Conservation (phyloP, 2,329 filamentous ascomycete genomes). For the Colletotrichum spaethianum region DNA sequence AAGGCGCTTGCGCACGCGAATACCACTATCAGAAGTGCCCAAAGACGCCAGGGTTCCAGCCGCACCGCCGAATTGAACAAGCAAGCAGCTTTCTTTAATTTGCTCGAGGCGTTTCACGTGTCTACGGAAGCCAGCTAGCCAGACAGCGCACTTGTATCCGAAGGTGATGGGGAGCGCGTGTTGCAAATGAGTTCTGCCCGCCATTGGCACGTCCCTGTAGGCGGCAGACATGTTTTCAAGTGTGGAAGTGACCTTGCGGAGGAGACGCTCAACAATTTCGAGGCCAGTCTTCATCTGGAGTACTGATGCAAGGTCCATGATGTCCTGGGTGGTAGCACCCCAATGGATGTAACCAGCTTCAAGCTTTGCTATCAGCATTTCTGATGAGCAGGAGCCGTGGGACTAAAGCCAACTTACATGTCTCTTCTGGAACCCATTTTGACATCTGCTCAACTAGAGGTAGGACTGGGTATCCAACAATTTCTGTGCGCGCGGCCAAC, state of each 20-base stretch:
- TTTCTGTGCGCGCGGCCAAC: slow-evolving; percentile 65
- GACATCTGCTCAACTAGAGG: slow-evolving; percentile 65
- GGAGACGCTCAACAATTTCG: slow-evolving; percentile 60
- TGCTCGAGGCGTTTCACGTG: slow-evolving; percentile 63
- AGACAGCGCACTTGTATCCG: slow-evolving; percentile 71
- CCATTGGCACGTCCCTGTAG: slow-evolving; percentile 69
- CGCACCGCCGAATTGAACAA: slow-evolving; percentile 71
- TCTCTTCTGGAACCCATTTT: slow-evolving; percentile 50
- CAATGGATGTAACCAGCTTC: slow-evolving; percentile 64
- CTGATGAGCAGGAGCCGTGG: too few species aligned
- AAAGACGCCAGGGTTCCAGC: slow-evolving; percentile 69
- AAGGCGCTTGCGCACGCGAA: slow-evolving; percentile 63
- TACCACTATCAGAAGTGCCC: slow-evolving; percentile 60
- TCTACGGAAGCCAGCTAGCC: slow-evolving; percentile 63
- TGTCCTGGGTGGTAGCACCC: slow-evolving; percentile 72
- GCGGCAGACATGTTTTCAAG: slow-evolving; percentile 58
- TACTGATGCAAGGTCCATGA: slow-evolving; percentile 69
- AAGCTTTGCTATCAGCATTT: neutral
- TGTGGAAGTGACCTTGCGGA: slow-evolving; percentile 58
- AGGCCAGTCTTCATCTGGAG: slow-evolving; percentile 68
- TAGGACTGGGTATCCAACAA: slow-evolving; percentile 68
- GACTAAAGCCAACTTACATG: slow-evolving; percentile 43
- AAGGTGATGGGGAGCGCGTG: slow-evolving; percentile 71
- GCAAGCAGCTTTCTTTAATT: slow-evolving; percentile 59
- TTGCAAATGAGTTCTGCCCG: slow-evolving; percentile 70